Conservation (phyloP, 1,284 basidiomycete genomes). For the Tausonia pullulans region DNA sequence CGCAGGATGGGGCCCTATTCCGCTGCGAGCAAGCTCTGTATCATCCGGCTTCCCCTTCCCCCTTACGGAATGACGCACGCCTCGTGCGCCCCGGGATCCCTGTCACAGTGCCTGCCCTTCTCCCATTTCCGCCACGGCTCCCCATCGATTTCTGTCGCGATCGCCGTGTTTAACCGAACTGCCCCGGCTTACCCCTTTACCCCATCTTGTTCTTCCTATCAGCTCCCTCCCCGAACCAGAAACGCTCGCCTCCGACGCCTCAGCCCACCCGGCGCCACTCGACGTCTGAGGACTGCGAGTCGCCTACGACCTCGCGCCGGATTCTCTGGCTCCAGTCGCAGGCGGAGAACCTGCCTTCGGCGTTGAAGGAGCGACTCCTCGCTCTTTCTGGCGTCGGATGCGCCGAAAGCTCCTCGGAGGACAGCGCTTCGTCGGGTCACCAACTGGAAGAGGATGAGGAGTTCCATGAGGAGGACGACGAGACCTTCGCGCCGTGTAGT, state of each 20-base stretch:
- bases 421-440: too few species aligned
- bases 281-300: background rate
- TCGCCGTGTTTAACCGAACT: too few species aligned
- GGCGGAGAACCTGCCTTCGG: constrained; percentile 1
- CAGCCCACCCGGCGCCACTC: background rate
- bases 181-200: background rate
- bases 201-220: background rate
- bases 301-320: constrained; percentile 4
- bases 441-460: too few species aligned
- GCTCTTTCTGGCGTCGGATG: too few species aligned
- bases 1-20: too few species aligned
- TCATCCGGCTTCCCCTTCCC: too few species aligned
- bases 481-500: too few species aligned
- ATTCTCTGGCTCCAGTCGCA: constrained; percentile 10
- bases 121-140: background rate
- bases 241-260: background rate
- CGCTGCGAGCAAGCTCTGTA: too few species aligned
- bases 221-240: background rate
- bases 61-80: background rate
- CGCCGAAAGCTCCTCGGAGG: too few species aligned
- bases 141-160: too few species aligned
- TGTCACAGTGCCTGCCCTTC: background rate
- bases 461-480: too few species aligned
- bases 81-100: background rate
- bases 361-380: background rate